Base-by-base conservation (phyloP, 495 filamentous ascomycete genomes). In the Neurospora tetrasperma region DNA sequence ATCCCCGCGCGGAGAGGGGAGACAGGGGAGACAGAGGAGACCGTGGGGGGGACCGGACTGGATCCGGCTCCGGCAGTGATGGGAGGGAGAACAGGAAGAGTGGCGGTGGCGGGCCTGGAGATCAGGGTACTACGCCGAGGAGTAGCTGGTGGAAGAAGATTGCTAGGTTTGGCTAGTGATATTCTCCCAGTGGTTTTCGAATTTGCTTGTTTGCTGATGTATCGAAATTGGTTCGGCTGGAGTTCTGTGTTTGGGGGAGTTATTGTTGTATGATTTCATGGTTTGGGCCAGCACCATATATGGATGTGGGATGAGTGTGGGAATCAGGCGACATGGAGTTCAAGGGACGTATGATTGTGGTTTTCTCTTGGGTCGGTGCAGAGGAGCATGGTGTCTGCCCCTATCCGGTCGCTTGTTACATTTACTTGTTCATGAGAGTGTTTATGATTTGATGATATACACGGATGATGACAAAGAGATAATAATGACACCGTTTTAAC, bases 81-180 rank as follows among this genome's bases (percentile, higher is more conserved):
- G 81, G 78, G 70, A 73, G 80, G 59, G 75, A 79, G 71, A 84
- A 76, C 74, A 75, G 78, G 71, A 79, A 77, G 70, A 81, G 78
- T 23, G 46, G 46, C 46, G 72, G 69, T 62, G 80, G 74, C 70
- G 79, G 77, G 54, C 85, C 84, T 72, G 82, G 80, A 76, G 83
- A 84, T 70, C 54, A 62, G 1, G n/a, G 43, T 46, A 71, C 79
- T 42, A 84, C 80, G 3, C 86, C 86, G 71, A 78, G 86, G 62
- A 86, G 84, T 74, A 87, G 86, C 72, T 86, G 87, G 81, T 89
- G 85, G 85, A 86, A 80, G 80, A 86, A 86, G 79, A 79, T 86
- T 39, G 80, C 80, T 20, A 79, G 81, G 31, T 62, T 62, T 18
- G 54, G 54, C 54, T 62, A 62, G 27, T 62, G 54, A 62, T 62